phyloP scores from a whole-genome alignment of 257 asterid genomes.

The Solanum acaule region DNA sequence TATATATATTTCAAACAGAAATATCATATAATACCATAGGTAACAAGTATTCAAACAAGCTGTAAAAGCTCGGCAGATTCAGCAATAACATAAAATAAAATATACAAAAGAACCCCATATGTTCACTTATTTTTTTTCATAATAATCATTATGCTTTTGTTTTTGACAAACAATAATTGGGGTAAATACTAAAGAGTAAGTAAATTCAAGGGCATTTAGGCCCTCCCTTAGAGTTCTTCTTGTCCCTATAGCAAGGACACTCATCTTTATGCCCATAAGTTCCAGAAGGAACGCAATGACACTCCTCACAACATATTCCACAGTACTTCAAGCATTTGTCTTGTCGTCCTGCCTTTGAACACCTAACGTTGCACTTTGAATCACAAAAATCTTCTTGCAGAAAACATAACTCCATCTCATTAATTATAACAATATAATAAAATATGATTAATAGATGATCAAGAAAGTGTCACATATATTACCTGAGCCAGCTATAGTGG shows the following conservation, averaged over 20 bases:
- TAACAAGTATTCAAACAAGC: background rate
- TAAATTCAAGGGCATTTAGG: constrained; percentile 40
- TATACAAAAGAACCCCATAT: background rate
- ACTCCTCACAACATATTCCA: constrained; percentile 32
- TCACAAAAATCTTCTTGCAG: constrained; percentile 8
- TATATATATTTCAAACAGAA: background rate
- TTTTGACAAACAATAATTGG: background rate
- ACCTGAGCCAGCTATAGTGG: constrained; percentile 29
- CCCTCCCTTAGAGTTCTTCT: constrained; percentile 32
- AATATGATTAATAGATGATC: background rate
- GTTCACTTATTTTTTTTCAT: background rate
- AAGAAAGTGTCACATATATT: background rate
- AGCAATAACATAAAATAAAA: background rate
- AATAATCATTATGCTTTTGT: background rate
- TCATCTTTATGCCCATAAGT: constrained; percentile 39
- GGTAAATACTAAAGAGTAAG: background rate
- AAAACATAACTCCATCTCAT: background rate
- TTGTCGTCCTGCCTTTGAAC: constrained; percentile 32
- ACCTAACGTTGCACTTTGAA: constrained; percentile 19
- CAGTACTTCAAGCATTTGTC: constrained; percentile 38
- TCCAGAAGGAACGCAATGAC: constrained; percentile 42
- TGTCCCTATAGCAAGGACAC: constrained; percentile 45
- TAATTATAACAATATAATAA: background rate
- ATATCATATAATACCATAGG: no score
- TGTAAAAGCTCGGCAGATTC: background rate